Conservation (phyloP, 306 rosid species). For the Pyrus bretschneideri region DNA sequence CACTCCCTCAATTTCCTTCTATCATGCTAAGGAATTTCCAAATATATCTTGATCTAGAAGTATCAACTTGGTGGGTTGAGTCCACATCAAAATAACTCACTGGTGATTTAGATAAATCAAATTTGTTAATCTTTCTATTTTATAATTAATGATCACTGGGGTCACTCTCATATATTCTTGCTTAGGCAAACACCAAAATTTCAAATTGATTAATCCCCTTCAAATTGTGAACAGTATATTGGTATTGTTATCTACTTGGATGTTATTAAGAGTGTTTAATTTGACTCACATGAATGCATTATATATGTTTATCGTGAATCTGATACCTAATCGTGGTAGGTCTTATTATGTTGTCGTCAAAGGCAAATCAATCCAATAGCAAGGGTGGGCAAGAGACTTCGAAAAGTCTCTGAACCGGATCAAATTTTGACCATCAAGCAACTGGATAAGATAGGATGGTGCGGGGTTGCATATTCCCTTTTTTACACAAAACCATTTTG, state of each 20-base stretch:
- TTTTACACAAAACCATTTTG: not conserved
- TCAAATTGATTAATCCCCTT: not conserved
- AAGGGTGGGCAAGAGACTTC: not conserved
- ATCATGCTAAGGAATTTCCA: not conserved
- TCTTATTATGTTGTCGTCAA: too few species aligned
- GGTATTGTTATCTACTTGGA: not conserved
- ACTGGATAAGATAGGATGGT: not conserved
- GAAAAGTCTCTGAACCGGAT: not conserved
- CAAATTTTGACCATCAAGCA: not conserved
- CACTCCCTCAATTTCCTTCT: not conserved
- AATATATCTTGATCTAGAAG: not conserved
- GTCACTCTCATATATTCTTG: not conserved
- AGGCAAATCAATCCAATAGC: too few species aligned
- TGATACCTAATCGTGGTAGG: too few species aligned
- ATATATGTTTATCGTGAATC: not conserved
- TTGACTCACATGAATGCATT: not conserved
- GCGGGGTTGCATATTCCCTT: not conserved
- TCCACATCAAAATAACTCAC: not conserved
- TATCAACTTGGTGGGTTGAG: not conserved
- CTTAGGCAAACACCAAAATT: not conserved
- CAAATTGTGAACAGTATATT: not conserved
- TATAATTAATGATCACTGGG: not conserved
- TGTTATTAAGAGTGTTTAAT: too few species aligned
- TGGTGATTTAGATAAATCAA: not conserved
- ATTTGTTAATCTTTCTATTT: not conserved